Base-by-base conservation (phyloP, 2,329 filamentous ascomycete species). In the Pseudocercospora pini-densiflorae region DNA sequence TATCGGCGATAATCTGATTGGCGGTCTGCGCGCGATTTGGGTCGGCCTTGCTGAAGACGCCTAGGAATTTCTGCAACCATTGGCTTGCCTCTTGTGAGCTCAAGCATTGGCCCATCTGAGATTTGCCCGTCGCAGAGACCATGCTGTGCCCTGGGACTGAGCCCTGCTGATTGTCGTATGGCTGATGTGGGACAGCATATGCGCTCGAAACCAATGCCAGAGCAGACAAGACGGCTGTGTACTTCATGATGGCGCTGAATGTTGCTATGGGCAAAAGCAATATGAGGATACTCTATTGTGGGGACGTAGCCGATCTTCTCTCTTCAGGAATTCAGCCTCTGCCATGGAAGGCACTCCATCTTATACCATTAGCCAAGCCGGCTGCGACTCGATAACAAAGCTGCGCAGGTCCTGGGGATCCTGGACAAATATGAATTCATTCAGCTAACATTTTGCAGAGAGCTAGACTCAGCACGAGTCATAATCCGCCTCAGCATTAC, bases 1-100 rank as follows among this genome's bases (percentile, higher is more conserved):
- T 43, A 21, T 68, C 66, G 14, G 66, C 66, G 33, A 68, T 65
- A 54, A 70, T 62, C 12, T 63, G 27, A 27, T 70, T 55, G 19
- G 66, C 63, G 24, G 59, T 67, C 36, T 59, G 27, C 21, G 59
- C 23, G 14, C 59, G 19, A 36, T 63, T 58, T 5, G 57, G 54
- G 12, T 53, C 55, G 9, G 63, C 60, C 55, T 62, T 40, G 21
- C 45, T 31, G 23, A 67, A 53, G 51, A 69, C 58, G 12, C 57
- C 57, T 54, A 59, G 58, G 59, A 64, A 69, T 19, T 23, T 40
- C 8, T 67, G 59, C 24, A 69, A 24, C 53, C 63, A 69, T 16
- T 60, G 51, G 14, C 63, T 24, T n/a, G 55, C 64, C 53, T 69
- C 67, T 47, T 67, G 23, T 14, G 60, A 49, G 29, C 61, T 59